A percentile compares a stretch with the other conserved stretches of the same genome.
Conservation (phyloP, 2,329 filamentous ascomycete species). For the Chaetomiaceae sp. region DNA sequence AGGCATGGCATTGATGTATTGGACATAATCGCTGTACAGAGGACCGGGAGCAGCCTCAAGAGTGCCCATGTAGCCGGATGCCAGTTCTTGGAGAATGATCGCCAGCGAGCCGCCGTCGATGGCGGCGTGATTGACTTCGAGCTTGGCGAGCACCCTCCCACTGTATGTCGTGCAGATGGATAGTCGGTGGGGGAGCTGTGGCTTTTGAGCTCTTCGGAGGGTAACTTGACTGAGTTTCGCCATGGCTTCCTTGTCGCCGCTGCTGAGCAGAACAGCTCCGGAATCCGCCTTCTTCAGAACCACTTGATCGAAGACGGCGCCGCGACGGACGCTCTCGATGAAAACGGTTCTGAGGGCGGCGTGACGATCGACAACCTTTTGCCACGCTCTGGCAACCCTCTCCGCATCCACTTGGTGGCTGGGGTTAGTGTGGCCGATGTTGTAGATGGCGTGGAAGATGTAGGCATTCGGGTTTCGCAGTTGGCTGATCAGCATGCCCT, state of each 20-base stretch:
- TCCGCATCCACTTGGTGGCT: not conserved
- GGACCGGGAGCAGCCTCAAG: constrained; percentile 18
- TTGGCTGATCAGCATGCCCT: constrained; percentile 27
- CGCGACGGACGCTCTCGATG: constrained; percentile 23
- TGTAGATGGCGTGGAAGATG: constrained; percentile 24
- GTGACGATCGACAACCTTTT: constrained; percentile 23
- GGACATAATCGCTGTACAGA: constrained; percentile 24
- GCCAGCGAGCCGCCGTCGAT: constrained; percentile 26
- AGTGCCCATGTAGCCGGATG: constrained; percentile 19
- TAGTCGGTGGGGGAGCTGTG: constrained; percentile 22
- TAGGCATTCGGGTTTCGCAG: constrained; percentile 23
- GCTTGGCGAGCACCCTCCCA: constrained; percentile 20
- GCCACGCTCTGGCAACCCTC: constrained; percentile 19
- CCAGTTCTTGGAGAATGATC: constrained; percentile 25
- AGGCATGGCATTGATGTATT: constrained; percentile 16
- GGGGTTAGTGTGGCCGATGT: constrained; percentile 4
- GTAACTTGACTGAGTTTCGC: constrained; percentile 11
- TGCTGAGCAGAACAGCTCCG: constrained; percentile 11
- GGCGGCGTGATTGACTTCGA: constrained; percentile 26
- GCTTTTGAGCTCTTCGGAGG: constrained; percentile 2
- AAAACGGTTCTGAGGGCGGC: constrained; percentile 25
- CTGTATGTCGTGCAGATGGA: constrained; percentile 18
- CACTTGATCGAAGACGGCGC: constrained; percentile 24
- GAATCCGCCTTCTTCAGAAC: constrained; percentile 19
- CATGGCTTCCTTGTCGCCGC: constrained; percentile 16